phyloP scores from a whole-genome alignment of 805 yeast species.

The Candida ovalis region DNA sequence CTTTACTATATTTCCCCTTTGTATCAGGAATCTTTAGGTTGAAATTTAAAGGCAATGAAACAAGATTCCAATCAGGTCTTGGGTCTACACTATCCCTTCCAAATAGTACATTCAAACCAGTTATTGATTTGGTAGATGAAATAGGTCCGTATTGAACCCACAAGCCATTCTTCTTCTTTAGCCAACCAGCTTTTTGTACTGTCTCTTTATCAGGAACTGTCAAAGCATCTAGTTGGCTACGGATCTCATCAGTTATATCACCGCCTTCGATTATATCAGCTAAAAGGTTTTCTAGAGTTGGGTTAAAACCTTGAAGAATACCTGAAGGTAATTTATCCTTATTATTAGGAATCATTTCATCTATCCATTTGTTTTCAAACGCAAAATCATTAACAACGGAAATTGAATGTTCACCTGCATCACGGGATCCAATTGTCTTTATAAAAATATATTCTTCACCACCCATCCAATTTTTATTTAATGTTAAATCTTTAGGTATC shows the following conservation, averaged over 20 bases:
- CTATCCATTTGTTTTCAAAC: slow-evolving; percentile 12
- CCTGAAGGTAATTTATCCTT: slow-evolving; percentile 6
- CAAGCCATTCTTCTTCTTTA: slow-evolving; percentile 41
- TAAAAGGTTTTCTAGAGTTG: background rate
- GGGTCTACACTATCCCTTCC: slow-evolving; percentile 77
- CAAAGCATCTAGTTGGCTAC: background rate
- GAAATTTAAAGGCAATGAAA: slow-evolving; percentile 12
- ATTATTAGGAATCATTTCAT: slow-evolving; percentile 5
- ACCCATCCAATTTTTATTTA: slow-evolving; percentile 11
- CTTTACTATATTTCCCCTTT: slow-evolving; percentile 4
- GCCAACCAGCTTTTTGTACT: slow-evolving; percentile 44
- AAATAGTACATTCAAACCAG: slow-evolving; percentile 65
- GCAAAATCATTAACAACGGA: slow-evolving; percentile 8
- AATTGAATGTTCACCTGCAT: slow-evolving; percentile 3
- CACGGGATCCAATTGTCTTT: slow-evolving; percentile 7
- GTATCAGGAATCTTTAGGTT: slow-evolving; percentile 9
- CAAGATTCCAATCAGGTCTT: slow-evolving; percentile 61
- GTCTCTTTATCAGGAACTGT: slow-evolving; percentile 22
- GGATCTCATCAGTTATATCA: background rate
- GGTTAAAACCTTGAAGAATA: slow-evolving; percentile 6
- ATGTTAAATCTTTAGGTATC: slow-evolving; percentile 21
- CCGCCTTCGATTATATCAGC: background rate
- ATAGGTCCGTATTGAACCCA: slow-evolving; percentile 56
- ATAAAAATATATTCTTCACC: slow-evolving; percentile 12
- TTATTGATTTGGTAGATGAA: slow-evolving; percentile 35